Evolutionary conservation across 208 protist genomes (phyloP), one percentile per base, ranked within the genome.

Genomic region (Porcisia hertigi): DNA sequence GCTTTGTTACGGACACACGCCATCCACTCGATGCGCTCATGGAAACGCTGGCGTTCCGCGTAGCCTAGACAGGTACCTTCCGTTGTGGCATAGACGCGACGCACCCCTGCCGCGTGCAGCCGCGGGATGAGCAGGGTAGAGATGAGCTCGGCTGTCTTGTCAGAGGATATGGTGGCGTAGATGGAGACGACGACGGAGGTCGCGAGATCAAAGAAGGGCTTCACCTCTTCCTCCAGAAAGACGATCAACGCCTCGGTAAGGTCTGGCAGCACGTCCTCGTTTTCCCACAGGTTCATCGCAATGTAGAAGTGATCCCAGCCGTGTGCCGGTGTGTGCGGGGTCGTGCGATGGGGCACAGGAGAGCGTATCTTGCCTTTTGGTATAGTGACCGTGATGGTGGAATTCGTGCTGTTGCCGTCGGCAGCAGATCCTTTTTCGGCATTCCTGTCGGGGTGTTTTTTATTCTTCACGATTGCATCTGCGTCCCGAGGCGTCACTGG

Each of bases 21-120:
- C 86, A 96, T 87, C 90, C 92, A 96, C 78, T 92, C 88, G 65
- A 94, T 96, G 64, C 92, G 87, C 63, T 88, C 81, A 49, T 89
- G 81, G 59, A 87, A 78, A 23, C 25, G 54, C 54, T 88, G 85
- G 18, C 86, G 79, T 57, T 83, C 72, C 12, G 77, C 71, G 65
- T 85, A 86, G 73, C 80, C 79, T 9, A 86, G 67, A 60, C 92
- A 94, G 16, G 75, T 30, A 14, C 91, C 91, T 25, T 82, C 57
- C 39, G 81, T 82, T 16, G 86, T 89, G 23, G 85, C 77, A 76
- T 82, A 94, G 36, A 94, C 85, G 9, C 58, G 34, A n/a, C 69
- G 66, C 14, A 93, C 81, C 6, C 88, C 88, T 1, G 79, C 79
- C 1, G 72, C 75, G 54, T 86, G 82, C 64, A 94, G 76, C n/a